Evolutionary conservation across 768 basidiomycete species (phyloP).

Genomic region (Suillus subaureus): DNA sequence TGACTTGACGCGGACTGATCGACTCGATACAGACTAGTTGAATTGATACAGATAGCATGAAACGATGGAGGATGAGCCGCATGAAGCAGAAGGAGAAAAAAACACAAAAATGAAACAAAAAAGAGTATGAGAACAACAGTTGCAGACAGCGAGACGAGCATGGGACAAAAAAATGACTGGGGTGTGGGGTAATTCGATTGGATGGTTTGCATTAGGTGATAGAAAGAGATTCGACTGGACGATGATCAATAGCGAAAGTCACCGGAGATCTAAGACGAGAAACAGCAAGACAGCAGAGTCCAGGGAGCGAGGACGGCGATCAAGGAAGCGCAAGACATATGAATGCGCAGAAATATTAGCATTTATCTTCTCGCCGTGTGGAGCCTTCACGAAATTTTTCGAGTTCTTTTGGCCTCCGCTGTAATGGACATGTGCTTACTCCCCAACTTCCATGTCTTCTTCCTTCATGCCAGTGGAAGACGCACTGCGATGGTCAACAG

Average conservation of each 20-base stretch:
- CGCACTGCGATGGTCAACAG: conserved; percentile 41
- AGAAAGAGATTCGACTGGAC: background rate
- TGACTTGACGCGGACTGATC: background rate
- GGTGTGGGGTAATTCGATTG: background rate
- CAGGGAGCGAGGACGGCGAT: background rate
- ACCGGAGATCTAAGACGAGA: background rate
- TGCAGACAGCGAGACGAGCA: background rate
- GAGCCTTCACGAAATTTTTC: background rate
- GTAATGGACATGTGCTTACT: conserved; percentile 5
- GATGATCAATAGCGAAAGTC: background rate
- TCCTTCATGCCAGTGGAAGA: conserved; percentile 28
- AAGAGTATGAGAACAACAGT: background rate
- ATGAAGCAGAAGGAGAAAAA: background rate
- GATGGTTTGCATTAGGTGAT: conserved; percentile 3
- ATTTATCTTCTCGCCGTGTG: background rate
- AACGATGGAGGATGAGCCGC: background rate
- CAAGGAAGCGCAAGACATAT: background rate
- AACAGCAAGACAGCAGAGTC: background rate
- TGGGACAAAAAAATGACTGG: background rate
- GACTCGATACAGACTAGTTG: background rate
- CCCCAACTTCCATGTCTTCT: conserved; percentile 28
- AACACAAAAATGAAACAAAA: background rate
- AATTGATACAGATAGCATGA: conserved; percentile 4
- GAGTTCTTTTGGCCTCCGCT: background rate
- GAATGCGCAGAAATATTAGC: background rate